A percentile compares a stretch with the other conserved stretches of the same genome.
These are phyloP conservation scores for Phytophthora citricola DNA, from an alignment of 352 stramenopile genomes.

Conservation along the genomic window DNA sequence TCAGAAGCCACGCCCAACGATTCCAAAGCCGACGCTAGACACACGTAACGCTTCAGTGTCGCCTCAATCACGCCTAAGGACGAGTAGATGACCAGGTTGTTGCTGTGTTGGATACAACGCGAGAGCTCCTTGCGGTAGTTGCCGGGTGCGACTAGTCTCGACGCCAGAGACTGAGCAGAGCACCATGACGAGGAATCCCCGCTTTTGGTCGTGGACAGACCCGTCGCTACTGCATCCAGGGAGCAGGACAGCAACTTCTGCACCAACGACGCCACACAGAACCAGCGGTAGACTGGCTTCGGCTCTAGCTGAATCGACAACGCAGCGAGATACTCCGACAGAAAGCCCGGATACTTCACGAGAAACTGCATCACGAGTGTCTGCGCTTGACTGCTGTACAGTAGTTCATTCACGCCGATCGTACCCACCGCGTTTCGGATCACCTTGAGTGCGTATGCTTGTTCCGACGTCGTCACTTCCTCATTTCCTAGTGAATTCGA, in stretches of 20 bases:
- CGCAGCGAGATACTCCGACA: constrained; percentile 65
- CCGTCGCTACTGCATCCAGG: constrained; percentile 42
- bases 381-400: constrained; percentile 59
- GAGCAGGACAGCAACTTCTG: constrained; percentile 69
- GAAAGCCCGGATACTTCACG: constrained; percentile 62
- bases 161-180: constrained; percentile 56
- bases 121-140: constrained; percentile 84
- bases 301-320: constrained; percentile 76
- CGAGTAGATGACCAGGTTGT: constrained; percentile 79
- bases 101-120: constrained; percentile 78
- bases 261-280: constrained; percentile 72
- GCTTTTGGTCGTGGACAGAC: constrained; percentile 28
- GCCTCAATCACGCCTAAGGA: constrained; percentile 72
- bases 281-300: constrained; percentile 80
- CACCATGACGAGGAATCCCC: constrained; percentile 42
- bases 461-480: constrained; percentile 42
- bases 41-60: constrained; percentile 61
- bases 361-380: constrained; percentile 66
- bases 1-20: constrained; percentile 33
- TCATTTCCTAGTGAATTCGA: constrained; percentile 20
- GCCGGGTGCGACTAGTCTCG: constrained; percentile 69
- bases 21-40: constrained; percentile 37
- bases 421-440: constrained; percentile 71
- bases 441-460: constrained; percentile 62
- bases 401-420: constrained; percentile 70